phyloP scores from a whole-genome alignment of 176 grass and related monocot genomes.

The Triticum urartu region DNA sequence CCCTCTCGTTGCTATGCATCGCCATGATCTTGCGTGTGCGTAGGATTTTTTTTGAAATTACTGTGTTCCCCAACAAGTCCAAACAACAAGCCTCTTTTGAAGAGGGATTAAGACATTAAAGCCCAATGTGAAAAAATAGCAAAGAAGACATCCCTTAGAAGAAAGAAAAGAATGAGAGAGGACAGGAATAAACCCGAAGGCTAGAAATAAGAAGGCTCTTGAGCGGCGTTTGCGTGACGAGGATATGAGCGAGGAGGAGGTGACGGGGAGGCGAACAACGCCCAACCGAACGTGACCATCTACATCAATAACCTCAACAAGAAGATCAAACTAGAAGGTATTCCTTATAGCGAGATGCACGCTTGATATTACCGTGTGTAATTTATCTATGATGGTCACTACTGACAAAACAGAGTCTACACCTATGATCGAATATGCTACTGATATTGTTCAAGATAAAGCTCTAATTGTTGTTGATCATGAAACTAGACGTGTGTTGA shows the following conservation, averaged over 20 bases:
- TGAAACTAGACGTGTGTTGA: no score
- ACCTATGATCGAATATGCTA: no score
- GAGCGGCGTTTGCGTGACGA: constrained; percentile 20
- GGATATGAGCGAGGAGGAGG: constrained; percentile 64
- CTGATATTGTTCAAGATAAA: no score
- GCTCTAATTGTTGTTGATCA: no score
- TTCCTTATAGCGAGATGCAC: no score
- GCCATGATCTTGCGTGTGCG: no score
- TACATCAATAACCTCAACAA: constrained; percentile 99
- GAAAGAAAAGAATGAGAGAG: neutral
- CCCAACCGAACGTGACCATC: constrained; percentile 67
- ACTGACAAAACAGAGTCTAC: no score
- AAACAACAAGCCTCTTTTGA: neutral
- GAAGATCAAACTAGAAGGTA: constrained; percentile 94
- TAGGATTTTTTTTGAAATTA: no score
- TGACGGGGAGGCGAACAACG: constrained; percentile 38
- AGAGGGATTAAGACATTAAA: neutral
- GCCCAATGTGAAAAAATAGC: constrained; percentile 3
- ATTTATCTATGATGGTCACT: no score
- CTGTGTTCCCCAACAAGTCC: no score
- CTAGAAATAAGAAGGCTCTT: neutral
- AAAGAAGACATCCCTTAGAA: neutral
- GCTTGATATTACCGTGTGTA: no score
- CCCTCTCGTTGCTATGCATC: no score
- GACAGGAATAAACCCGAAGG: neutral